Base-by-base conservation (phyloP, 1,284 basidiomycete genomes). In the Irpex sp. region DNA sequence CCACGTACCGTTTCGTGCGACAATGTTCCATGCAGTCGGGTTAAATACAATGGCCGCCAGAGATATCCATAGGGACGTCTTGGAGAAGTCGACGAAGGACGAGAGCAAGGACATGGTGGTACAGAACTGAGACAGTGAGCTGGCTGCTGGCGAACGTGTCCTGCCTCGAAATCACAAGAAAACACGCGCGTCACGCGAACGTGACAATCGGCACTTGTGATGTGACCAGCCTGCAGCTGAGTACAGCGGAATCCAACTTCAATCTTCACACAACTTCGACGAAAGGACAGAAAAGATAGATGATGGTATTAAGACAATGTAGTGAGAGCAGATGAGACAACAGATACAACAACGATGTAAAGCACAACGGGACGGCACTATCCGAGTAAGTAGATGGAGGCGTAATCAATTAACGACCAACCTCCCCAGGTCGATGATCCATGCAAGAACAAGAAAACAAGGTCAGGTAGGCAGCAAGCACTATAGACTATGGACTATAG, bases 21-120 rank as follows among this genome's bases (percentile, higher is more conserved):
- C 88, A 65, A 96, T 88, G 78, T 98, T 98, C 97, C 96, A 98
- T 69, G 93, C 96, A 1, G 88, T 86, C 0, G 96, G 96, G 73
- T 98, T 98, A 81, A 97, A 97, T 13, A 85, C 73, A 58, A 95
- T 91, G 63, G 88, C 76, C 0, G 82, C 78, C 15, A 92, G 67
- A 1, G 87, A 87, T 26, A 91, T 67, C 73, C 82, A 85, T 44
- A 97, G 74, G 31, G 91, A 92, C 1, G 78, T 73, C 71, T 93
- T 83, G 44, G 80, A 83, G 26, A 83, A 75, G 77, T 96, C 88
- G 9, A 94, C 66, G 51, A 73, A 51, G 13, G 65, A 64, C 3
- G 67, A 57, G 2, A 68, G 49, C 13, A 60, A 56, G 57, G 64
- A 57, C 65, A 67, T 65, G n/a, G 59, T 34, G 48, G 34, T 36